phyloP scores from a whole-genome alignment of 371 early-diverging fungal species.

The Rhizopus sp. region DNA sequence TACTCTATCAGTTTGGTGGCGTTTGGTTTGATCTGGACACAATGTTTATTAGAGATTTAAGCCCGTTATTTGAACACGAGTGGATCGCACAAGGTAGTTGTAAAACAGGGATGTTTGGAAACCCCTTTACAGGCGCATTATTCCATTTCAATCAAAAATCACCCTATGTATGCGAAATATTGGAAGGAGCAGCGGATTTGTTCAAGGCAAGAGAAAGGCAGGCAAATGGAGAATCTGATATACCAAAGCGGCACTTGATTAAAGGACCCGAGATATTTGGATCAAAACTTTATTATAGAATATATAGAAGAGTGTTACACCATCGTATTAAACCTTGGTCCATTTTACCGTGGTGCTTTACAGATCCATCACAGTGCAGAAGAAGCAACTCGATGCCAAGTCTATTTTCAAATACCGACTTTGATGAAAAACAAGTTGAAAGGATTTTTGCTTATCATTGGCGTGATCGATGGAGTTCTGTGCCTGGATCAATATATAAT shows the following conservation, averaged over 20 bases:
- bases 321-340: conserved; percentile 36
- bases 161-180: conserved; percentile 44
- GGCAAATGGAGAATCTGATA: neutral
- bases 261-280: conserved; percentile 34
- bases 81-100: conserved; percentile 47
- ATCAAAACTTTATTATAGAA: conserved; percentile 29
- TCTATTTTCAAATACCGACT: conserved; percentile 22
- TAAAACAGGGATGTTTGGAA: conserved; percentile 32
- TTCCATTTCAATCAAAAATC: conserved; percentile 36
- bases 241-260: conserved; percentile 16
- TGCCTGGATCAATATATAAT: conserved; percentile 29
- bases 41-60: conserved; percentile 46
- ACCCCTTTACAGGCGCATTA: conserved; percentile 37
- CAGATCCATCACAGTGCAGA: conserved; percentile 32
- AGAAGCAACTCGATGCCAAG: conserved; percentile 34
- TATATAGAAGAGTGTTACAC: conserved; percentile 31
- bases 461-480: conserved; percentile 32
- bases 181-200: conserved; percentile 29
- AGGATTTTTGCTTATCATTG: conserved; percentile 41
- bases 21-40: conserved; percentile 53
- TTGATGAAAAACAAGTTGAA: conserved; percentile 26
- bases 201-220: conserved; percentile 18
- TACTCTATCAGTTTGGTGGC: conserved; percentile 49
- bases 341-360: conserved; percentile 42
- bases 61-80: conserved; percentile 43